Conservation (phyloP, 2,329 filamentous ascomycete species). For the Zarea fungicola region DNA sequence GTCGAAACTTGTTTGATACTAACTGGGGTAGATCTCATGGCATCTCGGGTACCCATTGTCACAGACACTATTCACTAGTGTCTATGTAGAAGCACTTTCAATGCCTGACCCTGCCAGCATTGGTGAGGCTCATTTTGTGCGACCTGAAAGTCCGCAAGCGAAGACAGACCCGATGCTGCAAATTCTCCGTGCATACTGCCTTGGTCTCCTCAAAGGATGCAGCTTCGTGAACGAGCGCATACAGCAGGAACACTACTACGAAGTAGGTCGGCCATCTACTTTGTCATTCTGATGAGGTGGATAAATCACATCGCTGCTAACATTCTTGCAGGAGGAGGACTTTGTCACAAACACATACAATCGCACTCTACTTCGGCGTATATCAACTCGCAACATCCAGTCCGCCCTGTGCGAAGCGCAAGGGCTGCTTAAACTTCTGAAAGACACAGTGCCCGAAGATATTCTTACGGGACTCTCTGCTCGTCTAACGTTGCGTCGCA, state of each 20-base stretch:
- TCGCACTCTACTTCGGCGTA: slow-evolving; percentile 63
- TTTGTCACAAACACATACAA: slow-evolving; percentile 92
- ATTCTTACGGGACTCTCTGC: slow-evolving; percentile 52
- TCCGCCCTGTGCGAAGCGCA: slow-evolving; percentile 50
- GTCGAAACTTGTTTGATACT: slow-evolving; percentile 6
- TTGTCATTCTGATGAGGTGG: too few relatives aligned
- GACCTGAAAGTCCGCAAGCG: slow-evolving; percentile 27
- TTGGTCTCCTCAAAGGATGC: slow-evolving; percentile 79
- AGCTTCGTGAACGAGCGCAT: slow-evolving; percentile 73
- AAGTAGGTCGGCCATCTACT: too few relatives aligned
- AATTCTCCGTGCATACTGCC: slow-evolving; percentile 77
- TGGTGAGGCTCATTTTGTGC: slow-evolving; percentile 59
- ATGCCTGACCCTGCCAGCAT: slow-evolving; percentile 62
- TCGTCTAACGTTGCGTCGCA: slow-evolving; percentile 62
- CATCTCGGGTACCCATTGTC: slow-evolving; percentile 93
- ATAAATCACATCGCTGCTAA: too few relatives aligned
- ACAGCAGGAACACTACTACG: slow-evolving; percentile 81
- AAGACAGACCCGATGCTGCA: slow-evolving; percentile 46
- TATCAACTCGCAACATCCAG: slow-evolving; percentile 53
- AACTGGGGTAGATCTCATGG: slow-evolving; percentile 74
- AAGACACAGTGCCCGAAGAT: slow-evolving; percentile 34
- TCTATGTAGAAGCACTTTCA: slow-evolving; percentile 81
- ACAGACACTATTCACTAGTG: slow-evolving; percentile 87
- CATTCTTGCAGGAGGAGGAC: slow-evolving; percentile 77
- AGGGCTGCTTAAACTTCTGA: slow-evolving; percentile 41